Base-by-base conservation (phyloP, 192 early-diverging fungal species). In the Ambispora gerdemannii region DNA sequence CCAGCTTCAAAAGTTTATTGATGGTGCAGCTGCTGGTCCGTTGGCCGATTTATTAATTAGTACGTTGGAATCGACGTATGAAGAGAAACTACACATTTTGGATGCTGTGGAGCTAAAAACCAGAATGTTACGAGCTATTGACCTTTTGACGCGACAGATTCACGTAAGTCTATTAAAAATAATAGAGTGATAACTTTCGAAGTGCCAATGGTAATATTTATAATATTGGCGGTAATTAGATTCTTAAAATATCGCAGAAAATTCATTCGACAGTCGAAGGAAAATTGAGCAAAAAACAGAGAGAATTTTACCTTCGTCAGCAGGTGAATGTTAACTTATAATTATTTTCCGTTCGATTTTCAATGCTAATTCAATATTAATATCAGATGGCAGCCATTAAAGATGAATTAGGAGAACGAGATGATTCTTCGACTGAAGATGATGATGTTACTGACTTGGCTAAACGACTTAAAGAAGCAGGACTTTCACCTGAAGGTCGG, bases 231-330 rank as follows among this genome's bases (percentile, higher is more conserved):
- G 7, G 6, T 10, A 43, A 43, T 10, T 80, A 92, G 79, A 84
- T 91, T 0, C 75, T 92, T n/a, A 90, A 88, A 63, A 91, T 94
- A 15, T 88, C 88, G 11, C 87, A 89, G 77, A 83, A 90, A 75
- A 79, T 92, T 31, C 88, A 89, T 52, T 76, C 84, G 13, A 88
- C 79, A 17, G 84, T 92, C 15, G 89, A 91, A 68, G 86, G 82
- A 38, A 90, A 90, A 72, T 78, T 92, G 15, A 89, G 84, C 61
- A 86, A 88, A 72, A 91, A 92, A 74, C 92, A 94, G 65, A 81
- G 89, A 15, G 92, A 94, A 70, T 90, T 86, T 59, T 85, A 91
- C 71, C 74, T 94, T 50, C 79, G 89, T 7, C 86, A 94, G 72
- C 92, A 94, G 77, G 86, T 88, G 72, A 73, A 4, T 7, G 31